Base-by-base conservation (phyloP, 805 yeast species). In the Phaffomyces antillensis region DNA sequence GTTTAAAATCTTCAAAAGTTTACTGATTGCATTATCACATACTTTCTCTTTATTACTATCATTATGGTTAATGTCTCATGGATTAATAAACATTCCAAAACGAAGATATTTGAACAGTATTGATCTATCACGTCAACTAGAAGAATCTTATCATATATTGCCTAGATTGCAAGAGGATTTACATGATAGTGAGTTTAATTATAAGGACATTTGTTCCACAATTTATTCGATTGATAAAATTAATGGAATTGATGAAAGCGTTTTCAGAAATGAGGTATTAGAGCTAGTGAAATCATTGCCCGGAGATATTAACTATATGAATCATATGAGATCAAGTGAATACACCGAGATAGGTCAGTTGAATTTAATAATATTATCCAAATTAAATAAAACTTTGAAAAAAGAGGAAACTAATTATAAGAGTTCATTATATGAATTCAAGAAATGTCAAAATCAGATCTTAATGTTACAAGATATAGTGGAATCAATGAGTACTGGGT, bases 51-150 rank as follows among this genome's bases (percentile, higher is more conserved):
- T 87, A 56, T 69, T 82, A 2, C 56, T 87, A 31, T 89, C 91
- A 3, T 71, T 85, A 20, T 86, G 93, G 91, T 65, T 87, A 46
- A 79, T 87, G 85, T 86, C 91, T 3, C 90, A 86, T 60, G 95
- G 96, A 0, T 63, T 85, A 40, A 75, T 85, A 16, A 72, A 74
- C 37, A 68, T 86, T 2, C 95, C 96, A 0, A 70, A 85, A 46
- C 60, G 66, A 43, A 50, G 58, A 5, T 56, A 65, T 50, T 45
- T 65, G 48, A 61, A 74, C 59, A 73, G 57, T 9, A 43, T 55
- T 11, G 60, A 61, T 34, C 58, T 74, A 20, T 51, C 53, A 4
- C 54, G 58, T 17, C 63, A 66, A 39, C 58, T 74, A 28, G 58
- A 60, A 15, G 53, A 56, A 7, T 55, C 66, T 28, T 86, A 86